These are phyloP conservation scores for Sporothrix pallida DNA, from an alignment of 2,329 filamentous ascomycete genomes.

Conservation along the genomic window DNA sequence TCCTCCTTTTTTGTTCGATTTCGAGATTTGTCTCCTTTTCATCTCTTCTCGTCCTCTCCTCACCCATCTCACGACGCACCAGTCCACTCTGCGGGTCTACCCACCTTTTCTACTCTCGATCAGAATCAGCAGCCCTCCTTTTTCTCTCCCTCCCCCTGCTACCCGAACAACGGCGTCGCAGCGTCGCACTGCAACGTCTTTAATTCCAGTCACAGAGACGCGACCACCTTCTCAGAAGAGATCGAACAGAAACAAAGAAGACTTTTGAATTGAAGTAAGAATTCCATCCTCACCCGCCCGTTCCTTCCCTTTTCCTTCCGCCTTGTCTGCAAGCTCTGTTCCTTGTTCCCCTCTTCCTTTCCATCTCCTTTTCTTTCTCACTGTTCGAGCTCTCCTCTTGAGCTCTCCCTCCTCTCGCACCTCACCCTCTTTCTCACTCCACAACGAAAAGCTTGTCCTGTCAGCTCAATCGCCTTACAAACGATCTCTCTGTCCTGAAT, in stretches of 20 bases:
- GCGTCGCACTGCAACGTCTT: conserved; percentile 9
- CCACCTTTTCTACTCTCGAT: background rate
- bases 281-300: background rate
- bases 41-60: conserved; percentile 15
- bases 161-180: conserved; percentile 32
- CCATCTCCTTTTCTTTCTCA: background rate
- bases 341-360: background rate
- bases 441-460: background rate
- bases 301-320: background rate
- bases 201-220: conserved; percentile 8
- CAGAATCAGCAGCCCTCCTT: background rate
- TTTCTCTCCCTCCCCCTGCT: conserved; percentile 16
- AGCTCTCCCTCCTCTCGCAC: background rate
- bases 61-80: background rate
- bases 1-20: background rate
- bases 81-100: background rate
- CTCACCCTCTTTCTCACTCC: conserved; percentile 6
- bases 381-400: conserved; percentile 4
- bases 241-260: background rate
- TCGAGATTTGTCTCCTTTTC: background rate
- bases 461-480: background rate
- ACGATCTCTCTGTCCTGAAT: background rate
- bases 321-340: background rate
- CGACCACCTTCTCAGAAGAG: too few species aligned
- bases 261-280: conserved; percentile 24